Evolutionary conservation across 805 yeast species (phyloP), one percentile per base, ranked within the genome.

Genomic region (Metschnikowia bowlesiae): DNA sequence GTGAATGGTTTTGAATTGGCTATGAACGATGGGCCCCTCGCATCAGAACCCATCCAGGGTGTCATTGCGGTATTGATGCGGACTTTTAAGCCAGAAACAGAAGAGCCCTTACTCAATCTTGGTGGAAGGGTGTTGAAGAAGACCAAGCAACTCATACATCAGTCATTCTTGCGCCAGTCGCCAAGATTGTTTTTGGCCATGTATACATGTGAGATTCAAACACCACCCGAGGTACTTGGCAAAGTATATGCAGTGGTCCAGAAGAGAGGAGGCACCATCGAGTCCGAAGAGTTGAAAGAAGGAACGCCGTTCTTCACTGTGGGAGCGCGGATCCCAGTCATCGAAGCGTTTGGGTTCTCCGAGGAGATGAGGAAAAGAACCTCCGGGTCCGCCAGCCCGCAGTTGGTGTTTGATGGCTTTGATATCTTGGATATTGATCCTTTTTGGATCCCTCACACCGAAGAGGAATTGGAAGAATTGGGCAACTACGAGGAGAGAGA

Each of bases 381-480:
- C 0, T 88, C 96, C 1, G 99, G 99, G 51, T 96, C 97, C 2
- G 99, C 99, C 2, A 86, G 88, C 60, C 99, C 99, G 0, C 99
- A 94, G 67, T 75, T 94, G 47, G 88, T 91, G 8, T 94, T 92
- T 62, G 79, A 87, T 30, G 98, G 98, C 0, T 94, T 80, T 64
- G 94, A 90, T 61, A 73, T 84, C 55, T 80, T 92, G 46, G 96
- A 90, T 56, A 80, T 86, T 57, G 98, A 94, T 73, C 99, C 99
- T 41, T 94, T 87, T 75, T 94, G 99, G 99, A 96, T 94, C 13
- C 99, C 99, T 11, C 88, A 94, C 2, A 94, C 99, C 0, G 97
- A 89, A 60, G 97, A 90, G 65, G 99, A 94, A 66, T 69, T 94
- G 42, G 98, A 94, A 65, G 95, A 89, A 51, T 73, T 89, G 41